These are phyloP conservation scores for Vitis amurensis DNA, from an alignment of 164 flowering plant genomes.

Conservation along the genomic window DNA sequence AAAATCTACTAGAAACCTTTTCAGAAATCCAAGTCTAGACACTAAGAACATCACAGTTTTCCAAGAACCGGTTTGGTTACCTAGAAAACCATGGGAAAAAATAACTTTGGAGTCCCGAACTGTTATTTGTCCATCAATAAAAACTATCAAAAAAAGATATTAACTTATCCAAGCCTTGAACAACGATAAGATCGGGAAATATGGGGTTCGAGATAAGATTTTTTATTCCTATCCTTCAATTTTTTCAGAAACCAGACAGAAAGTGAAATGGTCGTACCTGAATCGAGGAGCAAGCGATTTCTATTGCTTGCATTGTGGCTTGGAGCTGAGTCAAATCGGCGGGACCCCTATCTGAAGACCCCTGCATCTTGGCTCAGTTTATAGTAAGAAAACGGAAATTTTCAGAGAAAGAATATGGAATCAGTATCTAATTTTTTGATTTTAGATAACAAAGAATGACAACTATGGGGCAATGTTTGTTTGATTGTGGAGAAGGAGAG, in stretches of 20 bases:
- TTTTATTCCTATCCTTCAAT: background rate
- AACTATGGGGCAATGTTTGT: too few species aligned
- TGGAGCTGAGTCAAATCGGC: constrained; percentile 68
- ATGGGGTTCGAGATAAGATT: too few species aligned
- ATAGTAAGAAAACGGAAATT: background rate
- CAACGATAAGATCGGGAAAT: too few species aligned
- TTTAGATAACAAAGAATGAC: background rate
- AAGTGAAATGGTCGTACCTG: constrained; percentile 46
- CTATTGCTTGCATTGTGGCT: constrained; percentile 77
- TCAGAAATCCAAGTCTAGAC: too few species aligned
- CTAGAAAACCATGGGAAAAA: too few species aligned
- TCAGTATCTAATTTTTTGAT: background rate
- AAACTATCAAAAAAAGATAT: too few species aligned
- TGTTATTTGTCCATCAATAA: too few species aligned
- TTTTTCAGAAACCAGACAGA: background rate
- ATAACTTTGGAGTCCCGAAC: too few species aligned
- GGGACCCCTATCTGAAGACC: constrained; percentile 22
- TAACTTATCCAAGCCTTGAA: too few species aligned
- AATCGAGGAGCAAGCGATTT: constrained; percentile 80
- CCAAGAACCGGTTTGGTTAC: too few species aligned
- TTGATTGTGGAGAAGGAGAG: background rate
- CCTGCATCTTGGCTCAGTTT: constrained; percentile 38
- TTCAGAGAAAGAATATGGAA: background rate
- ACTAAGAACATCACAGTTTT: too few species aligned
- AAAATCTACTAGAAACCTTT: too few species aligned